phyloP scores from a whole-genome alignment of 148 eudicot species.

The Amaranthus cruentus region DNA sequence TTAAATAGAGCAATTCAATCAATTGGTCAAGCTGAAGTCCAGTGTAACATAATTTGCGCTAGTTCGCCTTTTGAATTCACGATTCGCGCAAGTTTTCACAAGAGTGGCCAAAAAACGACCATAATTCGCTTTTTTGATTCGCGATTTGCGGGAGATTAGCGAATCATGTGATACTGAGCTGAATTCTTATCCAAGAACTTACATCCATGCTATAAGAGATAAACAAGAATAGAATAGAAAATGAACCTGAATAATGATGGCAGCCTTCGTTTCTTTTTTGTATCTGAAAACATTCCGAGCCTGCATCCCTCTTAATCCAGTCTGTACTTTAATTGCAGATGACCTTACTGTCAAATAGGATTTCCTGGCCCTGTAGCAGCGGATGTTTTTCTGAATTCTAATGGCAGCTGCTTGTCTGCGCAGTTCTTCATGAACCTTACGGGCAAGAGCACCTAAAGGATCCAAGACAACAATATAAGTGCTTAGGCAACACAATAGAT shows the following conservation, averaged over 20 bases:
- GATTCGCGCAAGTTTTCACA: too few relatives aligned
- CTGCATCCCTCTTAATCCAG: slow-evolving; percentile 89
- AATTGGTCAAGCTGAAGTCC: not conserved
- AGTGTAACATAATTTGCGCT: too few relatives aligned
- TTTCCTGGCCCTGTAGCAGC: slow-evolving; percentile 46
- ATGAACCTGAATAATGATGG: slow-evolving; percentile 73
- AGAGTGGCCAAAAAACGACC: too few relatives aligned
- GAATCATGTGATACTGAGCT: too few relatives aligned
- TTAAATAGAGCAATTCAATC: slow-evolving; percentile 12
- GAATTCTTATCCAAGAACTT: not conserved
- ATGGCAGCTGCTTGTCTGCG: slow-evolving; percentile 78
- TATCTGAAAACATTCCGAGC: slow-evolving; percentile 82
- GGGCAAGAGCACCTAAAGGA: slow-evolving; percentile 58
- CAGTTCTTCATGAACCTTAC: slow-evolving; percentile 71
- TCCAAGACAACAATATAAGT: slow-evolving; percentile 4
- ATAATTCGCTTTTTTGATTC: too few relatives aligned
- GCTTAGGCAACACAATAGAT: not conserved
- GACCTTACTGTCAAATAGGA: slow-evolving; percentile 43
- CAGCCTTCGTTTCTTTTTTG: slow-evolving; percentile 80
- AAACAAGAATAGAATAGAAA: slow-evolving; percentile 6
- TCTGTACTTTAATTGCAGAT: slow-evolving; percentile 67
- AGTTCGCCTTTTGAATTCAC: too few relatives aligned
- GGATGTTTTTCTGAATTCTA: slow-evolving; percentile 82
- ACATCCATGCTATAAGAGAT: slow-evolving; percentile 6
- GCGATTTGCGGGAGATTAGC: too few relatives aligned